These are phyloP conservation scores for Begonia loranthoides DNA, from an alignment of 306 rosid species.

Conservation along the genomic window DNA sequence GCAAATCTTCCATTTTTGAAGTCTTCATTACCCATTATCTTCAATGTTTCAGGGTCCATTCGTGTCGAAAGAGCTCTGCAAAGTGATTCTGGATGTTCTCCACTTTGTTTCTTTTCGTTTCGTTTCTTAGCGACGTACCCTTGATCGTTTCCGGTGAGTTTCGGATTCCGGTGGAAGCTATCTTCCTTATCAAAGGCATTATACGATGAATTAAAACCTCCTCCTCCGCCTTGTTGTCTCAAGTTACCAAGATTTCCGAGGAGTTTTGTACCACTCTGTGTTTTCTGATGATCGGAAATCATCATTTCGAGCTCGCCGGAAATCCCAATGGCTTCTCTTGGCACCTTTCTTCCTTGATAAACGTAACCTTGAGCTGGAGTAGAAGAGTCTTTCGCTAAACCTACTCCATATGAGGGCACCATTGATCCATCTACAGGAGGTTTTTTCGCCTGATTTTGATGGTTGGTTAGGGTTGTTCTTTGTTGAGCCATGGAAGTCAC, in stretches of 20 bases:
- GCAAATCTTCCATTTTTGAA: slow-evolving; percentile 71
- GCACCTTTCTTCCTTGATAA: slow-evolving; percentile 52
- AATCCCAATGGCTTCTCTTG: slow-evolving; percentile 52
- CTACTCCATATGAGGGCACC: neutral
- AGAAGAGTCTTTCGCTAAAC: slow-evolving; percentile 1
- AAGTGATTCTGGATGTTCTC: slow-evolving; percentile 24
- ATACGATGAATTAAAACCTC: slow-evolving; percentile 11
- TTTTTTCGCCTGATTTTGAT: slow-evolving; percentile 8
- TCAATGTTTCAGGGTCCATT: slow-evolving; percentile 80
- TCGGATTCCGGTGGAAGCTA: slow-evolving; percentile 5
- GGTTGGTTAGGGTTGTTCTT: slow-evolving; percentile 8
- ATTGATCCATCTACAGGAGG: neutral
- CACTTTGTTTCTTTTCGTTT: slow-evolving; percentile 1
- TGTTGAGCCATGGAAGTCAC: neutral
- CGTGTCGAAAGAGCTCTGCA: slow-evolving; percentile 75
- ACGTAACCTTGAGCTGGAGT: slow-evolving; percentile 33
- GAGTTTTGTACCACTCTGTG: slow-evolving; percentile 58
- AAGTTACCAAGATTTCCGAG: slow-evolving; percentile 61
- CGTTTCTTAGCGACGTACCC: slow-evolving; percentile 8
- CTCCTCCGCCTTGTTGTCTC: slow-evolving; percentile 29
- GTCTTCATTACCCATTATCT: slow-evolving; percentile 86
- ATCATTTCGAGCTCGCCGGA: slow-evolving; percentile 83
- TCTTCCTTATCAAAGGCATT: slow-evolving; percentile 29
- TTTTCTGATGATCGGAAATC: slow-evolving; percentile 54
- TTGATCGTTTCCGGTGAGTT: slow-evolving; percentile 7